Evolutionary conservation across 495 filamentous ascomycete genomes (phyloP), one percentile per base, ranked within the genome.

Genomic region (Penicillium malachiteum): DNA sequence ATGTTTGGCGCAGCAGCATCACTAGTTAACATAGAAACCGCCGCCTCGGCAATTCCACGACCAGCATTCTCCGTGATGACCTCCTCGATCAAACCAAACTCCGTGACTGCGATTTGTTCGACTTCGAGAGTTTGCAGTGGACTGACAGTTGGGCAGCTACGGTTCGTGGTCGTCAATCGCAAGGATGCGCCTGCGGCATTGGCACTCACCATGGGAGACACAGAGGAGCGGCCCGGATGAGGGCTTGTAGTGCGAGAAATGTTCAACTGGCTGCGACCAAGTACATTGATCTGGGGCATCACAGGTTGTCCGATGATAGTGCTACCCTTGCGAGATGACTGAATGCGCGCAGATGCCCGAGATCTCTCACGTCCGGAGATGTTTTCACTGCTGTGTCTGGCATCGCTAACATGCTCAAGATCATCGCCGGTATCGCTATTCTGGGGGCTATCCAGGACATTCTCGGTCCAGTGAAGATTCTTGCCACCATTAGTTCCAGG

Each of bases 51-150:
- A 60, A 98, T 90, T 42, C 91, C 87, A 16, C 92, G 83, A 9
- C 88, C 92, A 0, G 91, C 89, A 66, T 93, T 96, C 65, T 97
- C 94, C 0, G 90, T 86, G 70, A 97, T 88, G 64, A 97, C 86
- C 48, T 94, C 89, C 64, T 93, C 89, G 0, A 87, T 88, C 41
- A 98, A 75, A 5, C 90, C 91, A 56, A 94, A 84, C 56, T 96
- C 91, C 21, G 84, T 81, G 39, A 89, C 84, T 0, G 91, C 90
- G 49, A 92, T 85, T 59, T 92, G 91, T 70, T 98, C 94, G 21
- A 97, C 81, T 56, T 93, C 91, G 33, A 93, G 82, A 77, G 95
- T 92, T 63, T 93, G 90, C 33, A 92, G 70, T 14, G 92, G 89
- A 48, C 86, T 89, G 52, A 97, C 84, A 12, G 87, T 84, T 44